Evolutionary conservation across 345 rosid species (phyloP).

Genomic region (Citropsis articulata): DNA sequence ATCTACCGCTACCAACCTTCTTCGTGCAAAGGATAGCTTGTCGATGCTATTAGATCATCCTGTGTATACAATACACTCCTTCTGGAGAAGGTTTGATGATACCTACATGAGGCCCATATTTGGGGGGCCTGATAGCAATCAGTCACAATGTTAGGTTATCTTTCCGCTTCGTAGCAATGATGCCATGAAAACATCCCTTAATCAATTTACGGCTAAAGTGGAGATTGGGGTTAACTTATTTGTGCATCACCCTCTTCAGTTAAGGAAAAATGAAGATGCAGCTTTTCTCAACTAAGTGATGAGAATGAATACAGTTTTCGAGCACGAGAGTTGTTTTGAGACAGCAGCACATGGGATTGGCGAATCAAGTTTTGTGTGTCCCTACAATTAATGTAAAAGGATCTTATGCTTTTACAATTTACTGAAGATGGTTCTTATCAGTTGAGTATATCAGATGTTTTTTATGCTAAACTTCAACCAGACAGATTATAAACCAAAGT

Average conservation of each 20-base stretch:
- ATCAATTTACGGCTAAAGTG: neutral
- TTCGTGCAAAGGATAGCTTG: conserved; percentile 69
- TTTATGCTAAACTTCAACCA: no score
- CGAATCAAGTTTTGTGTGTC: neutral
- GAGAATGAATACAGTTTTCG: neutral
- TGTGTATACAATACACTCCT: conserved; percentile 68
- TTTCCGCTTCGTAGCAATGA: neutral
- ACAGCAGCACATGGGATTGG: neutral
- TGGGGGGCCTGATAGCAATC: conserved; percentile 55
- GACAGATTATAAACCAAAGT: neutral
- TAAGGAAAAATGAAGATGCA: neutral
- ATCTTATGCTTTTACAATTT: neutral
- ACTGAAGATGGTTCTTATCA: neutral
- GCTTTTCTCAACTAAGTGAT: neutral
- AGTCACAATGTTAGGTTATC: conserved; percentile 39
- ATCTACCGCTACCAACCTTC: conserved; percentile 61
- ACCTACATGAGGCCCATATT: conserved; percentile 85
- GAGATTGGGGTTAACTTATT: neutral
- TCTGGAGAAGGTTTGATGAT: conserved; percentile 87
- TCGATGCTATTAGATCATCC: conserved; percentile 76
- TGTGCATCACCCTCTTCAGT: neutral
- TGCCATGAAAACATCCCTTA: neutral
- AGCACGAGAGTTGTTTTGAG: neutral
- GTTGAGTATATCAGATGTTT: neutral
- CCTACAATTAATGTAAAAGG: neutral